Evolutionary conservation across 176 grass and related monocot genomes (phyloP).

Genomic region (Carex kokanica): DNA sequence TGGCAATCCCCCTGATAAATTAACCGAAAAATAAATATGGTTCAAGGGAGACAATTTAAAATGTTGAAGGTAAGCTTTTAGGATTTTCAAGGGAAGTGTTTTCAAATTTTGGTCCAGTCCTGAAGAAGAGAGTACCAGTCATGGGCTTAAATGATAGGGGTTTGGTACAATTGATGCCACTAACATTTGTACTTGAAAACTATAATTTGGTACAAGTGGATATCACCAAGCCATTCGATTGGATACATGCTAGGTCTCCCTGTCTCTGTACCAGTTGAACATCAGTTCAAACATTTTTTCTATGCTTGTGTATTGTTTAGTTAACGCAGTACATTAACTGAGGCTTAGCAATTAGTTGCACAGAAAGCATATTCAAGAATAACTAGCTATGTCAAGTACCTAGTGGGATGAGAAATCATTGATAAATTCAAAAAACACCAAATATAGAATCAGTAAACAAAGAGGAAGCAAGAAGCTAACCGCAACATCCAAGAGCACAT

Average conservation of each 20-base stretch:
- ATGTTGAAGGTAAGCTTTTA: not conserved
- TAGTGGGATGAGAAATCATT: slow-evolving; percentile 15
- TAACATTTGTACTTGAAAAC: not conserved
- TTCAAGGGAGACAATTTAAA: not conserved
- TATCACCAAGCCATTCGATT: not conserved
- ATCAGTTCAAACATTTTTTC: not conserved
- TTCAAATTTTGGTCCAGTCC: not conserved
- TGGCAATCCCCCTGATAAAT: slow-evolving; percentile 78
- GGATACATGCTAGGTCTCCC: not conserved
- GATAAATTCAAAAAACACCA: not conserved
- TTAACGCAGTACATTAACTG: not conserved
- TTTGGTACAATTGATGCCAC: not conserved
- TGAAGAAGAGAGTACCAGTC: not conserved
- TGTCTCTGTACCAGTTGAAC: not conserved
- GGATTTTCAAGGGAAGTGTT: not conserved
- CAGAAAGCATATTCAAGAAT: slow-evolving; percentile 9
- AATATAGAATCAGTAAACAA: slow-evolving; percentile 25
- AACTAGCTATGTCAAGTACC: not conserved
- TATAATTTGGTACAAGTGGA: not conserved
- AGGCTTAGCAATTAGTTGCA: not conserved
- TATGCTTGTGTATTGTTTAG: not conserved
- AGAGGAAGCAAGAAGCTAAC: slow-evolving; percentile 54
- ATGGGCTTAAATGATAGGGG: not conserved
- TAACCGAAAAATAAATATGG: slow-evolving; percentile 8
- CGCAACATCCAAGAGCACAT: slow-evolving; percentile 43